Evolutionary conservation across 2,329 filamentous ascomycete genomes (phyloP).

Genomic region (Apiospora aurea): DNA sequence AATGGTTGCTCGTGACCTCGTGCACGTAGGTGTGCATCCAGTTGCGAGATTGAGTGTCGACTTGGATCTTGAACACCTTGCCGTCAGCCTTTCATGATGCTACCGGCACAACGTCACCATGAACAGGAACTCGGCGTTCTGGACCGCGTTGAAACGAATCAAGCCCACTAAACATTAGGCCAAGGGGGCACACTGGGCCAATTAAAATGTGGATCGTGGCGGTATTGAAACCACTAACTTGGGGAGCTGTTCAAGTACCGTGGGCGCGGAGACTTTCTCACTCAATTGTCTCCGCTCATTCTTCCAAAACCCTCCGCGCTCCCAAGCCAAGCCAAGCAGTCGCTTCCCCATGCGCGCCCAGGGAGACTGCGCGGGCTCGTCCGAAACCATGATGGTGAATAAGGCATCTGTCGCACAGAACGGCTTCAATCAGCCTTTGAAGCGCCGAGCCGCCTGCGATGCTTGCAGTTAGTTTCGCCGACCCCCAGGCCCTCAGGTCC

Average conservation of each 20-base stretch:
- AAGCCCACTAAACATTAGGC: neutral
- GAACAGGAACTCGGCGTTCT: neutral
- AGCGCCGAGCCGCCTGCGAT: conserved; percentile 12
- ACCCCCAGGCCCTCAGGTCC: neutral
- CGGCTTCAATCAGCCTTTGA: neutral
- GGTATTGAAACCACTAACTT: conserved; percentile 15
- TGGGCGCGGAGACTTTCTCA: conserved; percentile 10
- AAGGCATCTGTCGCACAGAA: neutral
- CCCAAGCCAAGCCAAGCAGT: neutral
- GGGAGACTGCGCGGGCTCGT: neutral
- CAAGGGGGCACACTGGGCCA: neutral
- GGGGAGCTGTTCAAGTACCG: conserved; percentile 12
- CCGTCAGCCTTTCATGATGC: neutral
- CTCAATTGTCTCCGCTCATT: conserved; percentile 17
- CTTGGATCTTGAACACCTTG: neutral
- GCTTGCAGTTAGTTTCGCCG: conserved; percentile 6
- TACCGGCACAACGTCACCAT: neutral
- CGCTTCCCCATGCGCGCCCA: neutral
- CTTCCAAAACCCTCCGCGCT: conserved; percentile 19
- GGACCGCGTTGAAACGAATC: neutral
- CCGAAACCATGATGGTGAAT: conserved; percentile 1
- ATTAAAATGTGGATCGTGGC: neutral
- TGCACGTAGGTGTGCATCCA: neutral
- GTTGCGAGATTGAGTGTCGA: neutral
- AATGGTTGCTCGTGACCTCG: neutral